Evolutionary conservation across 345 rosid species (phyloP), one percentile per base, ranked within the genome.

Genomic region (Lagerstroemia speciosa): DNA sequence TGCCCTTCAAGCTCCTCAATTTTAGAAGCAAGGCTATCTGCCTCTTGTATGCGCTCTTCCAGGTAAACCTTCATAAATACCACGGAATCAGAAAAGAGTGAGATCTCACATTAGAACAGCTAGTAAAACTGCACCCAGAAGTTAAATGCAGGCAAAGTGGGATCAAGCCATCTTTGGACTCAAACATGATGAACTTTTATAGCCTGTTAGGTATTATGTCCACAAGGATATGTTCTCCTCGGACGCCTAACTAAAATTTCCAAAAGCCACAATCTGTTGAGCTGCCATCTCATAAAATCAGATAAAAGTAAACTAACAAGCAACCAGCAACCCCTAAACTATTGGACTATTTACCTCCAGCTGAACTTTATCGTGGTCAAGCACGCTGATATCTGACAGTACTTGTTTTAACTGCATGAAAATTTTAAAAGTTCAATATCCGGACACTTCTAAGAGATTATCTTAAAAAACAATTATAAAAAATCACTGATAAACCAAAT

Each of bases 41-140:
- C 93, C 82, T 88, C 93, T 68, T 88, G 92, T 74, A 67, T 80
- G 75, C 83, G 87, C 79, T 83, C 88, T 68, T 87, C 86, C 77
- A 80, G 57, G 48, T 66, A 62, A 72, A 69, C 72, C 98, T 91
- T 80, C 46, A 41, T n/a, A 41, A 66, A 70, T 61, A 45, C 48
- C 41, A 77, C 16, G 53, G 20, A 45, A 45, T 45, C 34, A 20
- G 11, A 6, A 52, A 27, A 58, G 5, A 24, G 60, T 0, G 60
- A 3, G 0, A 67, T 37, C 10, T 67, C 27, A 41, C 26, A 52
- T 67, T 30, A 31, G 60, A 45, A 30, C 6, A 67, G 46, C 33
- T 29, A 67, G n/a, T 20, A 40, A 52, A 43, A 40, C 33, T 27
- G 38, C 37, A 17, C 11, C 11, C 40, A 34, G 41, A 34, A 19